Base-by-base conservation (phyloP, 2,329 filamentous ascomycete genomes). In the Colletotrichum siamense region DNA sequence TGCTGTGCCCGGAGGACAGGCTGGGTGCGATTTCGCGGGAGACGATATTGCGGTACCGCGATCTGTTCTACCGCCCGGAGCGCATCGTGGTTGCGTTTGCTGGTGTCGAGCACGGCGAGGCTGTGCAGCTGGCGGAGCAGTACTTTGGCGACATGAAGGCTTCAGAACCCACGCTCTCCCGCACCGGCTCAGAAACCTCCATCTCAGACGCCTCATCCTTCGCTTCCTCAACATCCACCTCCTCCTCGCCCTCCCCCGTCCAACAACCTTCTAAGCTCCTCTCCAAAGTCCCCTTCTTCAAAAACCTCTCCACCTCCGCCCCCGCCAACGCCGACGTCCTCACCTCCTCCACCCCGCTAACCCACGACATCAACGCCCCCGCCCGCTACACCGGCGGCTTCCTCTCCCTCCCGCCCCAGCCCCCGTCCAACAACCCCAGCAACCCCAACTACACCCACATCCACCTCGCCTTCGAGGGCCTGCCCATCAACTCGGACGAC, bases 71-170 rank as follows among this genome's bases (percentile, higher is more conserved):
- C 87, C 91, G 92, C 68, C 97, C 97, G 0, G 96, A 99, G 83
- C 89, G 95, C 76, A 98, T 98, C 82, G 97, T 99, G 0, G 92
- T 99, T 64, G 97, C 97, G 1, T 99, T 98, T 87, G 97, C 96
- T 3, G 97, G 97, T 36, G 95, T 99, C 10, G 90, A 95, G 74
- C 97, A 99, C 83, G 86, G 88, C 8, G 91, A 95, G 81, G 97
- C 97, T 24, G 92, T 99, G 36, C 90, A 89, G 80, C 86, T 99
- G 79, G 92, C 96, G 4, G 92, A 98, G 83, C 89, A 95, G 83
- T 95, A 95, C 85, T 99, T 99, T 87, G 97, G 96, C 64, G 95
- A 97, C 83, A 98, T 99, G 96, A 89, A 92, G 84, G 86, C 87
- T 70, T 83, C 85, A 24, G 86, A 86, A 12, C 89, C 88, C 6